phyloP scores from a whole-genome alignment of 2,329 filamentous ascomycete species.

The Fusarium oxysporum region DNA sequence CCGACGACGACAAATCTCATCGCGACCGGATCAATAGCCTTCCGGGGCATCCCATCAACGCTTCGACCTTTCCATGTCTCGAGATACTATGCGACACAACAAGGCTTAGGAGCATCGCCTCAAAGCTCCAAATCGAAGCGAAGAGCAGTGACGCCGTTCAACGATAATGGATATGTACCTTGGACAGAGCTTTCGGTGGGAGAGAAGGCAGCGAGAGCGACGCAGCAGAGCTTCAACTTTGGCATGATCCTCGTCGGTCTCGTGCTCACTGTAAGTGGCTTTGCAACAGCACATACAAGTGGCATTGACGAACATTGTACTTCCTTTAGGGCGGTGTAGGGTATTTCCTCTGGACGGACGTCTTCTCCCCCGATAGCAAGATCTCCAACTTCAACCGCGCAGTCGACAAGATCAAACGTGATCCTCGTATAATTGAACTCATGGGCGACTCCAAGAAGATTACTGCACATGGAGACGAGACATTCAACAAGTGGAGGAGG shows the following conservation, averaged over 20 bases:
- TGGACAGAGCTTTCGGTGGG: constrained; percentile 80
- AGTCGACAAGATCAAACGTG: constrained; percentile 80
- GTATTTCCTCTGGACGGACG: constrained; percentile 83
- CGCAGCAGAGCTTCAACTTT: constrained; percentile 92
- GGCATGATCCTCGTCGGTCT: constrained; percentile 80
- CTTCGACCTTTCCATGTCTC: constrained; percentile 54
- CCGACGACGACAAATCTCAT: constrained; percentile 52
- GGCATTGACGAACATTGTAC: constrained; percentile 10
- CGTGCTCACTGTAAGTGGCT: constrained; percentile 73
- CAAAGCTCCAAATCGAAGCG: constrained; percentile 67
- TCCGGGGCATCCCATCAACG: constrained; percentile 44
- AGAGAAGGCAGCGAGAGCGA: constrained; percentile 87
- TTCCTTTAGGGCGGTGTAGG: constrained; percentile 74
- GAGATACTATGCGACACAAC: constrained; percentile 71
- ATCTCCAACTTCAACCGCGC: constrained; percentile 90
- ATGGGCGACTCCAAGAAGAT: constrained; percentile 83
- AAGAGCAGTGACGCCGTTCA: constrained; percentile 82
- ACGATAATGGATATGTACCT: constrained; percentile 83
- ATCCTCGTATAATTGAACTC: constrained; percentile 76
- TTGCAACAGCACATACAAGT: not conserved
- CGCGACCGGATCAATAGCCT: constrained; percentile 50
- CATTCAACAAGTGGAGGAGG: constrained; percentile 82
- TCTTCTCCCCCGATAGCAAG: constrained; percentile 87
- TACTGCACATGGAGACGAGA: constrained; percentile 82
- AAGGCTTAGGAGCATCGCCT: constrained; percentile 53